Evolutionary conservation across 257 asterid genomes (phyloP).

Genomic region (Cynanchum wilfordii): DNA sequence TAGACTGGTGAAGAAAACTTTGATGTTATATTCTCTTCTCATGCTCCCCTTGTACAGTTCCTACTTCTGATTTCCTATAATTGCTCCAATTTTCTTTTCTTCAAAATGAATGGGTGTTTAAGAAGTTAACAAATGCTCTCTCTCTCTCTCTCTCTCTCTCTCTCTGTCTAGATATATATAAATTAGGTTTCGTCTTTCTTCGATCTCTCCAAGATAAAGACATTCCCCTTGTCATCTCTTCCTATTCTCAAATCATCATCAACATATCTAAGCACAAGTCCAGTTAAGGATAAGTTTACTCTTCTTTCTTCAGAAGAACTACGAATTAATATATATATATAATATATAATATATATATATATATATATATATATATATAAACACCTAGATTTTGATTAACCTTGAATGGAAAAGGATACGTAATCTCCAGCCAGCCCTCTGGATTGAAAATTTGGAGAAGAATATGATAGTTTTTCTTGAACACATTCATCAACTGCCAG

Average conservation of each 20-base stretch:
- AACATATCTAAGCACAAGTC: conserved; percentile 44
- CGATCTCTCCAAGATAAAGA: conserved; percentile 56
- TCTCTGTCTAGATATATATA: background rate
- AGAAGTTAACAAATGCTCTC: background rate
- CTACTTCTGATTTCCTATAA: background rate
- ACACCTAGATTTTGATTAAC: background rate
- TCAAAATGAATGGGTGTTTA: background rate
- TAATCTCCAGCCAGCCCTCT: conserved; percentile 88
- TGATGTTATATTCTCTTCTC: background rate
- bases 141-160: too few species aligned
- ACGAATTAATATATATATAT: too few species aligned
- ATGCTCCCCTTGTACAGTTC: background rate
- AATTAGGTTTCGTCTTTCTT: background rate
- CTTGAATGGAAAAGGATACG: conserved; percentile 38
- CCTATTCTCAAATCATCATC: conserved; percentile 81
- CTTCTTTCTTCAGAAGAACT: background rate
- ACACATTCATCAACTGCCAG: conserved; percentile 75
- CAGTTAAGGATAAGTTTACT: conserved; percentile 18
- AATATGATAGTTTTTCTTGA: conserved; percentile 68
- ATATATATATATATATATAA: too few species aligned
- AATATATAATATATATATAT: too few species aligned
- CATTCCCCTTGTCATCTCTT: conserved; percentile 81
- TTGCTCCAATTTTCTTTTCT: background rate
- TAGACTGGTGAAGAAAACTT: too few species aligned
- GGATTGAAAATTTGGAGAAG: conserved; percentile 83